phyloP scores from a whole-genome alignment of 371 early-diverging fungal genomes.

The Choanephora cucurbitarum region DNA sequence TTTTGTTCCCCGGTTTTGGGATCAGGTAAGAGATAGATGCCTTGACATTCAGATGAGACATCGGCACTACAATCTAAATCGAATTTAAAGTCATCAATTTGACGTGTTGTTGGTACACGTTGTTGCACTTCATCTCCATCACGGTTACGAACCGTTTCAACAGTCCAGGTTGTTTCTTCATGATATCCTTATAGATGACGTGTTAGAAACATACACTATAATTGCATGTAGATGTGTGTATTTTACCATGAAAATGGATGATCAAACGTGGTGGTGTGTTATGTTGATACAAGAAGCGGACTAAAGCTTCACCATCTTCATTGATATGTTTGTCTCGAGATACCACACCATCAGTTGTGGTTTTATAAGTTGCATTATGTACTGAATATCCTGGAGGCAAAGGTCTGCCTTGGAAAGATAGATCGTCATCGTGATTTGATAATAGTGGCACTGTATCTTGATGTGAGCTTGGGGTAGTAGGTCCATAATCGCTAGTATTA shows the following conservation, averaged over 20 bases:
- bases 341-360: conserved; percentile 22
- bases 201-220: not conserved
- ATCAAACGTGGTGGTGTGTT: conserved; percentile 40
- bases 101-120: conserved; percentile 24
- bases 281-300: conserved; percentile 43
- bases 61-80: conserved; percentile 31
- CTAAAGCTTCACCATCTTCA: conserved; percentile 45
- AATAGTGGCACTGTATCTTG: conserved; percentile 1
- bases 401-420: conserved; percentile 32
- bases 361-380: conserved; percentile 33
- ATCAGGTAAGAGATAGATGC: conserved; percentile 35
- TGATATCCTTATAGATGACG: conserved; percentile 34
- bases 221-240: no score
- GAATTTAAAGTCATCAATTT: conserved; percentile 42
- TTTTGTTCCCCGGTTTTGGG: conserved; percentile 31
- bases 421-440: conserved; percentile 13
- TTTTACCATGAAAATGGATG: conserved; percentile 47
- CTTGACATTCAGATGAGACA: conserved; percentile 30
- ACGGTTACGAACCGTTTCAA: conserved; percentile 27
- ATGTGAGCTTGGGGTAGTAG: not conserved
- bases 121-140: conserved; percentile 38
- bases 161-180: conserved; percentile 43
- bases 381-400: conserved; percentile 45
- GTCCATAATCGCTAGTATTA: conserved; percentile 13
- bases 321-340: conserved; percentile 48